Conservation (phyloP, 1,284 basidiomycete species). For the Somion occarium region DNA sequence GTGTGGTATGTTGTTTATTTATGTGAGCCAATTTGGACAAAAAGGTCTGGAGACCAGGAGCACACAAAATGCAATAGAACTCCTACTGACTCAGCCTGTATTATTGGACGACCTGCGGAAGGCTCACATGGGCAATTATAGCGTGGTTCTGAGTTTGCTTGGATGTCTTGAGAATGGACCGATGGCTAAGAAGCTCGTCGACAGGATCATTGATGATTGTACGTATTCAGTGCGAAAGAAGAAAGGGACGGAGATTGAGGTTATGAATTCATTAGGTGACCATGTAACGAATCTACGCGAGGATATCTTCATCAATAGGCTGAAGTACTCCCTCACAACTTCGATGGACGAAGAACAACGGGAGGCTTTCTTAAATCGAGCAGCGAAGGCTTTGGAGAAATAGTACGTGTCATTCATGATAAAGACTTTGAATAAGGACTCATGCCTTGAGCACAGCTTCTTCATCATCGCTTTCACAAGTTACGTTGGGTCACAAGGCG, state of each 20-base stretch:
- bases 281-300: slow-evolving; percentile 89
- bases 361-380: slow-evolving; percentile 55
- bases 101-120: slow-evolving; percentile 83
- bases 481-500: slow-evolving; percentile 74
- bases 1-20: not conserved
- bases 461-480: slow-evolving; percentile 94
- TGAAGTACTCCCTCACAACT: slow-evolving; percentile 81
- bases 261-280: slow-evolving; percentile 46
- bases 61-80: slow-evolving; percentile 75
- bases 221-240: slow-evolving; percentile 21
- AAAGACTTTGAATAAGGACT: slow-evolving; percentile 1
- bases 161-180: slow-evolving; percentile 85
- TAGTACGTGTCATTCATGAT: slow-evolving; percentile 42
- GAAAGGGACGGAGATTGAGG: not conserved
- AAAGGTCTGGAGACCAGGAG: slow-evolving; percentile 54
- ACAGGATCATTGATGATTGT: slow-evolving; percentile 88
- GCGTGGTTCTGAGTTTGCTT: slow-evolving; percentile 83
- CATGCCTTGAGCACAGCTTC: slow-evolving; percentile 48
- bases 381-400: slow-evolving; percentile 73
- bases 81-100: slow-evolving; percentile 75
- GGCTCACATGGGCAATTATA: slow-evolving; percentile 87
- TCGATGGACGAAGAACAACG: slow-evolving; percentile 56
- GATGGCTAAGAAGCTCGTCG: slow-evolving; percentile 80
- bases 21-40: not conserved
- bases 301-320: slow-evolving; percentile 77